These are phyloP conservation scores for Rheum nobile DNA, from an alignment of 148 eudicot genomes.

Conservation along the genomic window DNA sequence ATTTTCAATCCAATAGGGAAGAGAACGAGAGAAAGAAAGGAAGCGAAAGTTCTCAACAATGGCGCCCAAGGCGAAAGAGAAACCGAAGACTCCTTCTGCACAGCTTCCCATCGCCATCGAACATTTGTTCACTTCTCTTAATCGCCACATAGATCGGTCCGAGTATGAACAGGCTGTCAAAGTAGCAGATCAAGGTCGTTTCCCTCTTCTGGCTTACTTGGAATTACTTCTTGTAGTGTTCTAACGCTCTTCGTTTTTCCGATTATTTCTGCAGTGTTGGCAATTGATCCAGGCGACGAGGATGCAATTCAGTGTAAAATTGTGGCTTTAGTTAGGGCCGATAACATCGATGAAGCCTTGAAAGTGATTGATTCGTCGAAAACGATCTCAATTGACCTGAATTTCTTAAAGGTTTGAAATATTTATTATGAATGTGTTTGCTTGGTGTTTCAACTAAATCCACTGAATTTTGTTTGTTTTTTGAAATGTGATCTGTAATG, in stretches of 20 bases:
- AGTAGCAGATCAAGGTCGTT: neutral
- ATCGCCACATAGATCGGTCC: neutral
- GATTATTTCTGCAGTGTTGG: no score
- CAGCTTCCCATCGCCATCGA: conserved; percentile 1
- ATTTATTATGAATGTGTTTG: neutral
- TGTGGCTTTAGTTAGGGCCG: no score
- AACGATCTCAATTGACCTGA: no score
- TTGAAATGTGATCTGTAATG: no score
- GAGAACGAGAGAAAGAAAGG: neutral
- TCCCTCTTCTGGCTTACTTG: neutral
- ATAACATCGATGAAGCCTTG: no score
- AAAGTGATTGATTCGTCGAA: no score
- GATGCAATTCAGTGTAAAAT: no score
- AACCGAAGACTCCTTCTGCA: neutral
- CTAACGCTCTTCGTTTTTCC: no score
- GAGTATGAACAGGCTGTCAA: neutral
- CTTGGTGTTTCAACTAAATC: neutral
- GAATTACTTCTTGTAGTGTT: no score
- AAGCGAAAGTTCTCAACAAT: neutral
- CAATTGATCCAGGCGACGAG: no score
- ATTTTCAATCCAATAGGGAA: neutral
- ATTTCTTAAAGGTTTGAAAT: conserved; percentile 57
- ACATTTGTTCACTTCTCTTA: neutral
- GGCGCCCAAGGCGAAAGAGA: no score
- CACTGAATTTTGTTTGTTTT: neutral